Evolutionary conservation across 768 basidiomycete genomes (phyloP).

Genomic region (Dacryopinax primogenitus): DNA sequence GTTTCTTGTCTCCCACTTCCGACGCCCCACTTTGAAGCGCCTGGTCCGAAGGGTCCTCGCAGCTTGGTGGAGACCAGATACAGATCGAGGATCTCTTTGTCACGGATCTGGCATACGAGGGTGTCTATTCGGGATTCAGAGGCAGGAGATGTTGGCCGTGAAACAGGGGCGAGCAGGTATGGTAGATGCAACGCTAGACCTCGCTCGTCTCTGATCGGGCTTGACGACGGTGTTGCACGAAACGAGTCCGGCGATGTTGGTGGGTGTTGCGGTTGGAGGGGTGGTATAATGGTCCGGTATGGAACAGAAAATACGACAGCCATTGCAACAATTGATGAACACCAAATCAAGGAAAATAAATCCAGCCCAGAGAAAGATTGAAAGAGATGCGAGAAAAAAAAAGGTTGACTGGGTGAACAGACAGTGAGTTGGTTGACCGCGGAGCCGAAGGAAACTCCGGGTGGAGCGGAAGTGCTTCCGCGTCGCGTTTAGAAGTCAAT

Average conservation of each 20-base stretch:
- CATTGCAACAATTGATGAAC: not conserved
- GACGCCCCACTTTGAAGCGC: not conserved
- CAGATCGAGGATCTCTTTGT: not conserved
- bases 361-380: too few relatives aligned
- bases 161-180: not conserved
- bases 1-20: not conserved
- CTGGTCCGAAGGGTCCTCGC: not conserved
- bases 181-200: not conserved
- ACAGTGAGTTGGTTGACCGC: not conserved
- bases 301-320: not conserved
- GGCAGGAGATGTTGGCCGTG: not conserved
- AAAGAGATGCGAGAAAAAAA: too few relatives aligned
- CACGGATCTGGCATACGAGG: not conserved
- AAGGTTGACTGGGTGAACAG: too few relatives aligned
- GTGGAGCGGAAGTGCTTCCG: not conserved
- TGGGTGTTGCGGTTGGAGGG: not conserved
- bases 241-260: conserved; percentile 1
- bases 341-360: not conserved
- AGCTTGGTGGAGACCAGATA: not conserved
- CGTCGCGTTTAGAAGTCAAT: not conserved
- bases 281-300: not conserved
- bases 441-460: not conserved
- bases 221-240: not conserved
- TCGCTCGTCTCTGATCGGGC: not conserved
- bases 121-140: not conserved